These are phyloP conservation scores for Talaromyces atroroseus DNA, from an alignment of 2,329 filamentous ascomycete genomes.

Conservation along the genomic window DNA sequence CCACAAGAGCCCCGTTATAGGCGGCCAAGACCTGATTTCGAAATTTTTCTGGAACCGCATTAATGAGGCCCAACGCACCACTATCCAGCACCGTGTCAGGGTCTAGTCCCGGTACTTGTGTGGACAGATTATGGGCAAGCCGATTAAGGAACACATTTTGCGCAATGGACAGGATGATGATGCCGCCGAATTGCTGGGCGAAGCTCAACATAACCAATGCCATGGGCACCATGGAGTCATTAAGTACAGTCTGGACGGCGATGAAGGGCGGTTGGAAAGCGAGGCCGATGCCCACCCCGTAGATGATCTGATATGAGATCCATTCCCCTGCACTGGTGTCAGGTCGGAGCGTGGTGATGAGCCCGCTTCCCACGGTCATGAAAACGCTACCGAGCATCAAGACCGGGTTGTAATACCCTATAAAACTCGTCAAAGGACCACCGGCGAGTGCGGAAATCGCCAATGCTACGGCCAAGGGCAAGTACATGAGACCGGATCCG, in stretches of 20 bases:
- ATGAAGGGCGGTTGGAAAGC: neutral
- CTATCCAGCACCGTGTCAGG: neutral
- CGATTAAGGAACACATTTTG: neutral
- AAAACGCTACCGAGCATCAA: conserved; percentile 24
- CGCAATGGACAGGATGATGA: neutral
- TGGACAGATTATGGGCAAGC: neutral
- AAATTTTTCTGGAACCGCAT: neutral
- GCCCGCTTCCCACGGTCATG: conserved; percentile 23
- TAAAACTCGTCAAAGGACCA: neutral
- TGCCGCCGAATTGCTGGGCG: neutral
- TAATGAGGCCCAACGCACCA: neutral
- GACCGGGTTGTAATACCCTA: conserved; percentile 24
- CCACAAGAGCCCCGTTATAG: neutral
- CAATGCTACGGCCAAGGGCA: neutral
- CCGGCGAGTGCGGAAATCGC: neutral
- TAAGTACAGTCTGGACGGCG: neutral
- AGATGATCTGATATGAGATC: conserved; percentile 20
- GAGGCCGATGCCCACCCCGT: neutral
- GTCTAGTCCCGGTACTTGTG: neutral
- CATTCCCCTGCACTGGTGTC: conserved; percentile 17
- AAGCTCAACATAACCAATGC: neutral
- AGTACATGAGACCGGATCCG: neutral
- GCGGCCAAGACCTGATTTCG: neutral
- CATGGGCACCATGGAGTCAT: neutral
- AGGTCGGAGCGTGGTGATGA: conserved; percentile 29